Evolutionary conservation across 768 basidiomycete species (phyloP), one percentile per base, ranked within the genome.

Genomic region (Suillus subluteus): DNA sequence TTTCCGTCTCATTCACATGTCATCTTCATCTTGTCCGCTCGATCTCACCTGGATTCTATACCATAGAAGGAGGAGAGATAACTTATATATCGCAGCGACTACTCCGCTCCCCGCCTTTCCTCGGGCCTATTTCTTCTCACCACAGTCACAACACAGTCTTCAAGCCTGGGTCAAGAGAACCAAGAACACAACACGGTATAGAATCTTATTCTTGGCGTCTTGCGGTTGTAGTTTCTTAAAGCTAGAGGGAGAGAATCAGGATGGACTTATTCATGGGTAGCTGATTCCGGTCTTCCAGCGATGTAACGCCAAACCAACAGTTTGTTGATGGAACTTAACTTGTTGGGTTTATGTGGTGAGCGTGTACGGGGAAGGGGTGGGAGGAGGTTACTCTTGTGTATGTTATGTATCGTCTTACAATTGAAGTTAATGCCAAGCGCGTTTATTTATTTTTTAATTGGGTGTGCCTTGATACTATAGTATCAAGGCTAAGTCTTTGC

Each of bases 21-120:
- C 62, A 23, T 63, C 26, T 62, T 50, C 55, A 50, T 63, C 44
- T 37, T 63, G 54, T 8, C 40, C 40, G 30, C 26, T 41, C 40
- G 59, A 61, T 61, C 40, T 56, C 55, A 56, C 21, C 55, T 56
- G 32, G 32, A n/a, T n/a, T 21, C 32, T 56, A 61, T 61, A 61
- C 59, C 59, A 43, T 61, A 61, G 59, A 61, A 41, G 58, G 58
- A 59, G 38, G 23, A 43, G 58, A 59, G 40, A 61, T 43, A 61
- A 61, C 26, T 61, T 61, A 61, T 61, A 59, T 59, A 43, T 61
- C 59, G 18, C 59, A 61, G 40, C 40, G 26, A 41, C 59, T 43
- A 43, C 58, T 30, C 26, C 18, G 26, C 3, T 43, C 59, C 40
- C 59, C 59, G 26, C 59, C 59, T 43, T 30, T 41, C 16, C 59